Conservation (phyloP, 345 rosid species). For the Xanthoceras sorbifolium region DNA sequence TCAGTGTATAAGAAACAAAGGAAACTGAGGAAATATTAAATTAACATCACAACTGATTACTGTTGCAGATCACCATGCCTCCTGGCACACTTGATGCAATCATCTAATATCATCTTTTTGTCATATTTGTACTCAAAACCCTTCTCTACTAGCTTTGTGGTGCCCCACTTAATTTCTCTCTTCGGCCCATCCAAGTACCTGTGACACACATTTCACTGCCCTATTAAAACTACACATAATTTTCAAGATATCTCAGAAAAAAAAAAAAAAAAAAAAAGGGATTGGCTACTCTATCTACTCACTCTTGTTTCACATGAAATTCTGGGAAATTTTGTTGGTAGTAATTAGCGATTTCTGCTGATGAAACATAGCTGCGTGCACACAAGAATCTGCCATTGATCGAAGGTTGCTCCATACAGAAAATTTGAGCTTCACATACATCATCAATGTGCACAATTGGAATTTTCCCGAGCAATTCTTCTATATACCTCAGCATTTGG, state of each 20-base stretch:
- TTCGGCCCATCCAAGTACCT: slow-evolving; percentile 29
- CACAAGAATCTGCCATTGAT: slow-evolving; percentile 42
- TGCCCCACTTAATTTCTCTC: slow-evolving; percentile 22
- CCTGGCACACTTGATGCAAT: background rate
- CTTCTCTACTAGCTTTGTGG: slow-evolving; percentile 30
- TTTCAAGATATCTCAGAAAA: background rate
- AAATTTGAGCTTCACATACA: slow-evolving; percentile 41
- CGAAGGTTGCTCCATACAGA: slow-evolving; percentile 38
- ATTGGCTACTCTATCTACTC: slow-evolving; percentile 16
- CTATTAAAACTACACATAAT: background rate
- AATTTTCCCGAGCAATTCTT: slow-evolving; percentile 42
- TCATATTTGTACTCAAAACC: slow-evolving; percentile 23
- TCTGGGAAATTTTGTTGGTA: slow-evolving; percentile 24
- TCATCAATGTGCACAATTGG: slow-evolving; percentile 58
- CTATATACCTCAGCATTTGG: slow-evolving; percentile 24
- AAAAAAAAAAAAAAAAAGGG: too few species aligned
- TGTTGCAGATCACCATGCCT: background rate
- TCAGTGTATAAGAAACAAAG: too few species aligned
- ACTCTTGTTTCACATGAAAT: slow-evolving; percentile 25
- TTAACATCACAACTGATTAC: background rate
- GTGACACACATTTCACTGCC: slow-evolving; percentile 1
- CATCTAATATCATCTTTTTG: background rate
- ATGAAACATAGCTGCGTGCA: slow-evolving; percentile 10
- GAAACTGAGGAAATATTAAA: background rate
- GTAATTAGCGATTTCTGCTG: slow-evolving; percentile 23